Evolutionary conservation across 768 basidiomycete species (phyloP).

Genomic region (Mycena latifolia): DNA sequence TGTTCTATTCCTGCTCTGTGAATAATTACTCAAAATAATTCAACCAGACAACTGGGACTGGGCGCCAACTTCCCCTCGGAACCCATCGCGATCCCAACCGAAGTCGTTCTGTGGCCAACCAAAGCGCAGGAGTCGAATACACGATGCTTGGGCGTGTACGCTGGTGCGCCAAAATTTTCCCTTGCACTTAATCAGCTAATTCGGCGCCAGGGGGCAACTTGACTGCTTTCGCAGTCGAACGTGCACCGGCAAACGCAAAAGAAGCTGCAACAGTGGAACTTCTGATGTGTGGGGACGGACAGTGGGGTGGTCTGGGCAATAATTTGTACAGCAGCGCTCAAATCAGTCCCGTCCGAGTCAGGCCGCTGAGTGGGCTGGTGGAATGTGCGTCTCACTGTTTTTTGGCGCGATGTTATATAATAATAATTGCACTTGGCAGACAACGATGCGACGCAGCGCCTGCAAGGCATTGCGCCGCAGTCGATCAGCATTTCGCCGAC

Average conservation of each 20-base stretch:
- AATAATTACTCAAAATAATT: slow-evolving; percentile 4
- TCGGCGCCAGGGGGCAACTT: slow-evolving; percentile 72
- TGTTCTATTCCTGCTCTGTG: background rate
- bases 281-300: slow-evolving; percentile 86
- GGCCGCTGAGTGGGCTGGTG: slow-evolving; percentile 83
- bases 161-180: slow-evolving; percentile 57
- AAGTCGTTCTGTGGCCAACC: slow-evolving; percentile 79
- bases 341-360: slow-evolving; percentile 77
- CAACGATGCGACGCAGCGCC: slow-evolving; percentile 68
- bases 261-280: slow-evolving; percentile 55
- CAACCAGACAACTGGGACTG: slow-evolving; percentile 83
- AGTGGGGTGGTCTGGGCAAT: slow-evolving; percentile 84
- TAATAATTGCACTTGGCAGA: slow-evolving; percentile 55
- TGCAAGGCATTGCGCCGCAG: slow-evolving; percentile 74
- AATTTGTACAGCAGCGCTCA: slow-evolving; percentile 78
- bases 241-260: slow-evolving; percentile 39
- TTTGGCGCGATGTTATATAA: slow-evolving; percentile 11
- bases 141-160: slow-evolving; percentile 73
- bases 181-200: slow-evolving; percentile 6
- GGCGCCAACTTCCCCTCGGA: slow-evolving; percentile 73
- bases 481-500: slow-evolving; percentile 77
- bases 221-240: slow-evolving; percentile 83
- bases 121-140: slow-evolving; percentile 63
- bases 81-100: slow-evolving; percentile 85
- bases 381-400: slow-evolving; percentile 76